Percentiles rank a stretch among this genome's conserved stretches.
phyloP scores from a whole-genome alignment of 805 yeast genomes.

The Schwanniomyces yamadae region DNA sequence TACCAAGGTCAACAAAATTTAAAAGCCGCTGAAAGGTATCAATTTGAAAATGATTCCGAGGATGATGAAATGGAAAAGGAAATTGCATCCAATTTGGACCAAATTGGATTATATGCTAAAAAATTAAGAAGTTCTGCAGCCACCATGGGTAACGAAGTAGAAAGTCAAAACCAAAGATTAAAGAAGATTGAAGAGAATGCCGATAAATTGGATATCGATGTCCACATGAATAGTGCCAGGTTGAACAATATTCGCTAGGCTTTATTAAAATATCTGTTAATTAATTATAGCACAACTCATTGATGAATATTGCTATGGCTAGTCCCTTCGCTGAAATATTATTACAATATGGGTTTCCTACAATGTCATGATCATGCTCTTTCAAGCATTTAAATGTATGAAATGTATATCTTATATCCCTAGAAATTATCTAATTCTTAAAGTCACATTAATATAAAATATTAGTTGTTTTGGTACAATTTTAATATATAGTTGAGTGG shows the following conservation, averaged over 20 bases:
- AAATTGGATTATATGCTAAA: slow-evolving; percentile 64
- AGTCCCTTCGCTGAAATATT: no score
- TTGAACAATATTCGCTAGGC: slow-evolving; percentile 49
- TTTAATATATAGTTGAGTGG: no score
- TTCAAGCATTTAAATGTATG: no score
- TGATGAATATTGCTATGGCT: no score
- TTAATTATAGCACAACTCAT: no score
- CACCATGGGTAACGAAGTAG: slow-evolving; percentile 73
- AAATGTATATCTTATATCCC: no score
- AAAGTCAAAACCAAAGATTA: slow-evolving; percentile 72
- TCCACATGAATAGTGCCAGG: slow-evolving; percentile 72
- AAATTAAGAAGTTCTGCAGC: slow-evolving; percentile 72
- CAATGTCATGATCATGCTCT: no score
- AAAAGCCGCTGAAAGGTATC: slow-evolving; percentile 64
- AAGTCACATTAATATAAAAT: no score
- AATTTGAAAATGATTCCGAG: slow-evolving; percentile 86
- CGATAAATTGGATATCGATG: slow-evolving; percentile 78
- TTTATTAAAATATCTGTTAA: no score
- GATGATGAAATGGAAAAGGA: slow-evolving; percentile 92
- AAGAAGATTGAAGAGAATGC: slow-evolving; percentile 79
- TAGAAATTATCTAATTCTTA: no score
- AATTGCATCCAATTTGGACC: slow-evolving; percentile 78
- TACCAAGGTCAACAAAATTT: slow-evolving; percentile 53
- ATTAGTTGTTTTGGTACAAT: no score
- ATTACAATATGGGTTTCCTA: no score